Conservation (phyloP, 805 yeast genomes). For the Cyberlindnera maritima region DNA sequence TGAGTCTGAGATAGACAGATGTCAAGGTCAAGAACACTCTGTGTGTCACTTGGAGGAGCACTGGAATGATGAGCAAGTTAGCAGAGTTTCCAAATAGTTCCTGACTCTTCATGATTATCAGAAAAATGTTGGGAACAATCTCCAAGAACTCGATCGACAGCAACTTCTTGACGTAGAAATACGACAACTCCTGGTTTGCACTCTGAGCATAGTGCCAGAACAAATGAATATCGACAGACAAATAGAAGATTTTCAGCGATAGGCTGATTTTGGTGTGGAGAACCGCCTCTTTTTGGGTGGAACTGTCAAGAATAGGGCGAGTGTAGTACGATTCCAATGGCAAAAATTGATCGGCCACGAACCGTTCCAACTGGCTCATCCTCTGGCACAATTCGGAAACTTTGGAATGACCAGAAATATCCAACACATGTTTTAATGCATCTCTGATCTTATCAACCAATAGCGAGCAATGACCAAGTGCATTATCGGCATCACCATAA, state of each 20-base stretch:
- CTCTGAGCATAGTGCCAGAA: slow-evolving; percentile 5
- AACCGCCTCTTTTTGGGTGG: not conserved
- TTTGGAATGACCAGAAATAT: slow-evolving; percentile 3
- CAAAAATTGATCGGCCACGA: not conserved
- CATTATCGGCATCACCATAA: too few relatives aligned
- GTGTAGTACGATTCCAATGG: not conserved
- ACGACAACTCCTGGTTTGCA: slow-evolving; percentile 1
- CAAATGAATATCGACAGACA: slow-evolving; percentile 2
- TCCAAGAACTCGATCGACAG: slow-evolving; percentile 3
- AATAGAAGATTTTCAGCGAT: slow-evolving; percentile 4
- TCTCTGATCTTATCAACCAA: slow-evolving; percentile 1
- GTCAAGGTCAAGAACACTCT: slow-evolving; percentile 1
- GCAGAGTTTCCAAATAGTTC: not conserved
- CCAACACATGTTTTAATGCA: slow-evolving; percentile 1
- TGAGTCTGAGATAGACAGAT: slow-evolving; percentile 10
- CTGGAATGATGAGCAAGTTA: slow-evolving; percentile 6
- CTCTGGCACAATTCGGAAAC: slow-evolving; percentile 1
- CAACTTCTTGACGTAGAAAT: slow-evolving; percentile 8
- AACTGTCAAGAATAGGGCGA: not conserved
- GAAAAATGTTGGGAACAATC: slow-evolving; percentile 8
- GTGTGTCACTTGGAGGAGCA: slow-evolving; percentile 1
- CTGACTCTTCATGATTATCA: slow-evolving; percentile 2
- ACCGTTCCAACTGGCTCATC: slow-evolving; percentile 2
- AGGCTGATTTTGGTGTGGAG: not conserved
- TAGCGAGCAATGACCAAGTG: not conserved